phyloP scores from a whole-genome alignment of 2,329 filamentous ascomycete species.

The Ascochyta koolunga region DNA sequence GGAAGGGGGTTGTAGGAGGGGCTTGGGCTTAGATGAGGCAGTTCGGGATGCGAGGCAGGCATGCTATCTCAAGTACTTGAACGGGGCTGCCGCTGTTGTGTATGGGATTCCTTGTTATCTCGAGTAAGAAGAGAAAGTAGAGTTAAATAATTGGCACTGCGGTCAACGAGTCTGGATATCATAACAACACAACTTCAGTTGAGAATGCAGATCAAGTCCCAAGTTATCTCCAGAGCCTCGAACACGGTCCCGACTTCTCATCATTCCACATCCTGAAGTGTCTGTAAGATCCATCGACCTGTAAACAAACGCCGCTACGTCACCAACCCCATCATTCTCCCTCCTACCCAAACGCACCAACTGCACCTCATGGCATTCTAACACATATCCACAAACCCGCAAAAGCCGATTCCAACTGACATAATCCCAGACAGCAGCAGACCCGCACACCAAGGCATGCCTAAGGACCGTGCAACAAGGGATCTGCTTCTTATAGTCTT shows the following conservation, averaged over 20 bases:
- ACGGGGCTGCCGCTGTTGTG: slow-evolving; percentile 89
- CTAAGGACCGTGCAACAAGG: too few species aligned
- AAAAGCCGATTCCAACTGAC: too few species aligned
- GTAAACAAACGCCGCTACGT: slow-evolving; percentile 62
- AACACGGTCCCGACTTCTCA: slow-evolving; percentile 20
- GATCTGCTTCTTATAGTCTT: too few species aligned
- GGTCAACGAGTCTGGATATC: not conserved
- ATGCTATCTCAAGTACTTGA: slow-evolving; percentile 90
- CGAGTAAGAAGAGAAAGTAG: slow-evolving; percentile 29
- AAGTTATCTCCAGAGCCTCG: not conserved
- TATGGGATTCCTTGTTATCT: slow-evolving; percentile 95
- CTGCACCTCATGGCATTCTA: too few species aligned
- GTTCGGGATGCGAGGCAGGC: slow-evolving; percentile 74
- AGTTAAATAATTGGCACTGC: not conserved
- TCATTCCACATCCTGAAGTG: slow-evolving; percentile 60
- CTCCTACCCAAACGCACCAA: slow-evolving; percentile 75
- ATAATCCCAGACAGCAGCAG: too few species aligned
- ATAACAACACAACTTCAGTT: not conserved
- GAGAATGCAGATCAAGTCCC: not conserved
- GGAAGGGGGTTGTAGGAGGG: slow-evolving; percentile 30
- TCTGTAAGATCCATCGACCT: too few species aligned
- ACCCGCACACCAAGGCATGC: too few species aligned
- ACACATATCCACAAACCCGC: too few species aligned
- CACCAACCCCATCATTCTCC: slow-evolving; percentile 71
- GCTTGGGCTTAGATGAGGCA: slow-evolving; percentile 72